Conservation (phyloP, 2,329 filamentous ascomycete species). For the Coniella lustricola region DNA sequence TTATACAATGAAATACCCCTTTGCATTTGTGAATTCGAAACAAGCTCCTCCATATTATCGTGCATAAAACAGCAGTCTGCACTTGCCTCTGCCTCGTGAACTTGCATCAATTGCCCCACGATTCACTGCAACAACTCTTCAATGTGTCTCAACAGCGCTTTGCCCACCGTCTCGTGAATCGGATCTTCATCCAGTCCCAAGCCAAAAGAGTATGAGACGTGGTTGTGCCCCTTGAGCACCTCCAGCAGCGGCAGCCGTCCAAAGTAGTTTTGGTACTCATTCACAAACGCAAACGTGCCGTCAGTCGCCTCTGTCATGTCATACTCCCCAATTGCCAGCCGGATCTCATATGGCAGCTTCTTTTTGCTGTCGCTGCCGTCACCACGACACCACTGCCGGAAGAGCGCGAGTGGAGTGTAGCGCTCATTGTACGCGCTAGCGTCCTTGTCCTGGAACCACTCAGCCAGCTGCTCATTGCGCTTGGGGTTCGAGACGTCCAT, state of each 20-base stretch:
- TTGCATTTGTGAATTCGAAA: too few relatives aligned
- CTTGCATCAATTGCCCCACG: neutral
- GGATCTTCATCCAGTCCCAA: slow-evolving; percentile 15
- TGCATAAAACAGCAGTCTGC: too few relatives aligned
- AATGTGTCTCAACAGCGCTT: slow-evolving; percentile 2
- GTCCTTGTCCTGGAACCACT: slow-evolving; percentile 9
- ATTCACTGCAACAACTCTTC: slow-evolving; percentile 1
- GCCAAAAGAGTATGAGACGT: slow-evolving; percentile 17
- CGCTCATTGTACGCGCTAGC: slow-evolving; percentile 8
- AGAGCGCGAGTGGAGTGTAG: slow-evolving; percentile 7
- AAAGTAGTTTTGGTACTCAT: slow-evolving; percentile 15
- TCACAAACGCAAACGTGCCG: slow-evolving; percentile 17
- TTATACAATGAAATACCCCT: too few relatives aligned
- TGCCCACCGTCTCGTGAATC: slow-evolving; percentile 10
- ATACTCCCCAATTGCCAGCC: slow-evolving; percentile 15
- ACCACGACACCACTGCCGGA: slow-evolving; percentile 8
- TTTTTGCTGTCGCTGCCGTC: slow-evolving; percentile 1
- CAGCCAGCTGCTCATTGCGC: neutral
- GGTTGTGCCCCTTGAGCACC: slow-evolving; percentile 19
- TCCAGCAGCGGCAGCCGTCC: slow-evolving; percentile 16
- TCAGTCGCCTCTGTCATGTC: slow-evolving; percentile 18
- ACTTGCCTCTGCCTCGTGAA: too few relatives aligned
- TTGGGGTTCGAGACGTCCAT: neutral
- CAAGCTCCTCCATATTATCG: too few relatives aligned
- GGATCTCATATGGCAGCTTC: slow-evolving; percentile 8